A percentile compares a stretch with the other conserved stretches of the same genome.
phyloP scores from a whole-genome alignment of 139 green algal genomes.

The Chlorella sp. region DNA sequence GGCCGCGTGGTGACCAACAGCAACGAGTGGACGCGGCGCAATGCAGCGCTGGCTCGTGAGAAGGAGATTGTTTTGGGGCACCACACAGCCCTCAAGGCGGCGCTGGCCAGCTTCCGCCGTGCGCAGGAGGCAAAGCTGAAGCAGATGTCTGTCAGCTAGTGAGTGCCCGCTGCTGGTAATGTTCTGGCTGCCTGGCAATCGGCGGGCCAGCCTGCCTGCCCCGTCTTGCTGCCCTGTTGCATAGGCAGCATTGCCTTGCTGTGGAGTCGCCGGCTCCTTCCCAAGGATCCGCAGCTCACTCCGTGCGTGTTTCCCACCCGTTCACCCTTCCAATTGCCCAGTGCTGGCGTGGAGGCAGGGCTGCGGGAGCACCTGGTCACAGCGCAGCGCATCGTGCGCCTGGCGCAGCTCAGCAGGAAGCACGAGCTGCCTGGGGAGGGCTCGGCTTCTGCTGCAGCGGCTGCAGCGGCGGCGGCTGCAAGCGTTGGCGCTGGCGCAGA shows the following conservation, averaged over 20 bases:
- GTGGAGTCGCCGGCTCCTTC: not conserved
- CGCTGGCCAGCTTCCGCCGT: slow-evolving; percentile 66
- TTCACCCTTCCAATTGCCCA: slow-evolving; percentile 1
- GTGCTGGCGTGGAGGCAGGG: slow-evolving; percentile 52
- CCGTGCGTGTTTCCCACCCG: not conserved
- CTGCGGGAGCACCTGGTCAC: slow-evolving; percentile 54
- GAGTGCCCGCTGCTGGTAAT: not conserved
- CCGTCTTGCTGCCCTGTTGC: not conserved
- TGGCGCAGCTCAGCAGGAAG: slow-evolving; percentile 80
- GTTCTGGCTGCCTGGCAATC: not conserved
- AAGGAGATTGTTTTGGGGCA: slow-evolving; percentile 88
- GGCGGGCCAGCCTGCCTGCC: no score
- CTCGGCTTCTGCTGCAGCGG: slow-evolving; percentile 62
- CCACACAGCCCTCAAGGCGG: slow-evolving; percentile 77
- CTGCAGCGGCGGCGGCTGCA: not conserved
- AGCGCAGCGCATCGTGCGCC: slow-evolving; percentile 81
- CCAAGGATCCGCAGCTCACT: not conserved
- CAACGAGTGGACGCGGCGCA: slow-evolving; percentile 85
- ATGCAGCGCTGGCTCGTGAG: slow-evolving; percentile 75
- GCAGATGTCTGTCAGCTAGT: slow-evolving; percentile 44
- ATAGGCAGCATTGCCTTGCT: not conserved
- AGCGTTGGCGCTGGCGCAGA: no score
- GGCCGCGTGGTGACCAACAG: slow-evolving; percentile 75
- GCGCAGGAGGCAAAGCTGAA: slow-evolving; percentile 70
- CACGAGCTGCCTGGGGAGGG: slow-evolving; percentile 79